A percentile compares a stretch with the other conserved stretches of the same genome.
Conservation (phyloP, 2,329 filamentous ascomycete species). For the Neurospora crassa region DNA sequence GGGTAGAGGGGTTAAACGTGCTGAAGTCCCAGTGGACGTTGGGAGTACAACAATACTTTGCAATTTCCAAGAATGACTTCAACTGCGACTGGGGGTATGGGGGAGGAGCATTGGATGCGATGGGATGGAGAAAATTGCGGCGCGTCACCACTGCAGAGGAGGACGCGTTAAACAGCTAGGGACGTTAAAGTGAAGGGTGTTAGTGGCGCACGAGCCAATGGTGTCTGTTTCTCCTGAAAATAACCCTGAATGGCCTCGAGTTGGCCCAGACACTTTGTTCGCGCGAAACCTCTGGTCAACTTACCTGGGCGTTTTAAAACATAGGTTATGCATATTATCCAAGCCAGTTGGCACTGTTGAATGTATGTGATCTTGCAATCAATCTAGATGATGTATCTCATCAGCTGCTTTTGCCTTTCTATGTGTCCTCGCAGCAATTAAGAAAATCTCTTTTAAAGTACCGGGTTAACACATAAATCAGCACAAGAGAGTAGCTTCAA, state of each 20-base stretch:
- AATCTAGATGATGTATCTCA: background rate
- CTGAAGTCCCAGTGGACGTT: background rate
- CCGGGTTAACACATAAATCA: background rate
- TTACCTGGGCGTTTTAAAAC: background rate
- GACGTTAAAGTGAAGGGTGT: background rate
- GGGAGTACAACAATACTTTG: background rate
- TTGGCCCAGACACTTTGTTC: background rate
- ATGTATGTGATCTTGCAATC: fast-evolving
- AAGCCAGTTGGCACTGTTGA: background rate
- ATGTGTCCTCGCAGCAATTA: background rate
- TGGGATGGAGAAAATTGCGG: slow-evolving; percentile 11
- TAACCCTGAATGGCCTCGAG: background rate
- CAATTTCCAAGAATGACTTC: background rate
- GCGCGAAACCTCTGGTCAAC: background rate
- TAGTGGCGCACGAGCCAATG: background rate
- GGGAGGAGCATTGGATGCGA: background rate
- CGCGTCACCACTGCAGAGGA: slow-evolving; percentile 10
- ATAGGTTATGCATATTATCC: background rate
- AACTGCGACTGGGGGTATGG: background rate
- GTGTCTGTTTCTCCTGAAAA: background rate
- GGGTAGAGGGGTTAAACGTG: background rate
- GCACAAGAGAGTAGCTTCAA: background rate
- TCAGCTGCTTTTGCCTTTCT: background rate
- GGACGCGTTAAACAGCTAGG: slow-evolving; percentile 14
- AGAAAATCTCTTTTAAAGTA: background rate